These are phyloP conservation scores for Globisporangium okanoganense DNA, from an alignment of 352 stramenopile genomes.

Conservation along the genomic window DNA sequence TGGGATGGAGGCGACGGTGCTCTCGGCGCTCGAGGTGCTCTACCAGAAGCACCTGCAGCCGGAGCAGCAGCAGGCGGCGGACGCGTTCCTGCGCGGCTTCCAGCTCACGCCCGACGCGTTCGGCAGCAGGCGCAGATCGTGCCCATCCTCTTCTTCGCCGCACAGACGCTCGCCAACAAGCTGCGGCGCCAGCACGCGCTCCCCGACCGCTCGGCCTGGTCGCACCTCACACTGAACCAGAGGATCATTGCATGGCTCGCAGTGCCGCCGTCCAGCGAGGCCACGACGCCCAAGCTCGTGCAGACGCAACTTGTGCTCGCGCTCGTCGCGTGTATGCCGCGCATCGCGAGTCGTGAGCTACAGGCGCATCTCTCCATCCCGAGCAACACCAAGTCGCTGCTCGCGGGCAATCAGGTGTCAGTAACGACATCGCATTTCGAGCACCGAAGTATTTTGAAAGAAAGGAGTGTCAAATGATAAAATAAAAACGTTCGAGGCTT, in stretches of 20 bases:
- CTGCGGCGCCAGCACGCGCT: conserved; percentile 54
- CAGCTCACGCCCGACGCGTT: conserved; percentile 80
- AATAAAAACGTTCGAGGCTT: too few species aligned
- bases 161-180: conserved; percentile 83
- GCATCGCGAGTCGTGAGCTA: conserved; percentile 38
- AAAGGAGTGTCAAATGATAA: too few species aligned
- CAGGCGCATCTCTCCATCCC: conserved; percentile 14
- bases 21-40: conserved; percentile 49
- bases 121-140: conserved; percentile 24
- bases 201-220: conserved; percentile 18
- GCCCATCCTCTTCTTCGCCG: conserved; percentile 70
- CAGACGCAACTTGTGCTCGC: conserved; percentile 71
- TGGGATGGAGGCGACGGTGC: conserved; percentile 28
- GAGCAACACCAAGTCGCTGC: conserved; percentile 10
- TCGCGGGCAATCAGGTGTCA: conserved; percentile 8
- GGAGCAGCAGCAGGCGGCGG: conserved; percentile 54
- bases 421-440: too few species aligned
- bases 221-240: conserved; percentile 35
- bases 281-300: conserved; percentile 56
- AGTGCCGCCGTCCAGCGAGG: neutral
- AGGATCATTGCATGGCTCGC: conserved; percentile 60
- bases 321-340: conserved; percentile 56
- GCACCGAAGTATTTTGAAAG: too few species aligned
- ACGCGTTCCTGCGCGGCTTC: conserved; percentile 76
- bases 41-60: conserved; percentile 57